Percentiles rank a stretch among this genome's conserved stretches.
Conservation (phyloP, 495 filamentous ascomycete genomes). For the Talaromyces ruber region DNA sequence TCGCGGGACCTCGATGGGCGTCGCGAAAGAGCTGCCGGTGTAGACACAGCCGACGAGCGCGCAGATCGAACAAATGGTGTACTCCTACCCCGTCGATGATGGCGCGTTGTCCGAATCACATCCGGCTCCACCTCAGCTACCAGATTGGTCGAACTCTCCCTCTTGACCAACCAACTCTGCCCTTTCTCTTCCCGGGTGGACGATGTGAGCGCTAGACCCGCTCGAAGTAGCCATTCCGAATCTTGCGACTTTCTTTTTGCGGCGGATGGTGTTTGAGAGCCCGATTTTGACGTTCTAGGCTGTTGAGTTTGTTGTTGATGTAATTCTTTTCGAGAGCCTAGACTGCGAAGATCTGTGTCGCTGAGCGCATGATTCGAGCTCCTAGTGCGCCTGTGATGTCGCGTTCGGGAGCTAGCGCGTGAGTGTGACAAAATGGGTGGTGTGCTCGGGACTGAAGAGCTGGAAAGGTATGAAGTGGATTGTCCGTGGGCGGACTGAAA, state of each 20-base stretch:
- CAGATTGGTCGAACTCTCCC: slow-evolving; percentile 63
- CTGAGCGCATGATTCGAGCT: slow-evolving; percentile 28
- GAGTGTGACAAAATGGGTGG: slow-evolving; percentile 41
- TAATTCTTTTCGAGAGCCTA: slow-evolving; percentile 14
- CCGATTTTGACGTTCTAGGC: slow-evolving; percentile 10
- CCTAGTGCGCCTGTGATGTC: slow-evolving; percentile 28
- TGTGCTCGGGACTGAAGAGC: slow-evolving; percentile 35
- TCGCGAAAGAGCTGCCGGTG: slow-evolving; percentile 23
- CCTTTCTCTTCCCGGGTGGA: slow-evolving; percentile 70
- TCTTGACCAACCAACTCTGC: slow-evolving; percentile 67
- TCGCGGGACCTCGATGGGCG: slow-evolving; percentile 24
- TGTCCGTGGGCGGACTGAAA: background rate
- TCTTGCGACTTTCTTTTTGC: slow-evolving; percentile 22
- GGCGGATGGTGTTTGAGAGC: background rate
- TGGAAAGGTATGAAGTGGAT: slow-evolving; percentile 31
- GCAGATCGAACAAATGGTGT: slow-evolving; percentile 21
- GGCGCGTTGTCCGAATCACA: slow-evolving; percentile 16
- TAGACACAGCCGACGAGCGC: slow-evolving; percentile 16
- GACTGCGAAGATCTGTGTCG: slow-evolving; percentile 26
- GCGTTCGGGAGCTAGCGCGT: slow-evolving; percentile 34
- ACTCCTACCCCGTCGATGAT: slow-evolving; percentile 13
- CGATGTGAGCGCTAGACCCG: slow-evolving; percentile 61
- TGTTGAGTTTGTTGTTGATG: slow-evolving; percentile 15
- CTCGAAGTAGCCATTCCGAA: slow-evolving; percentile 67
- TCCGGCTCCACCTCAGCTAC: slow-evolving; percentile 35